These are phyloP conservation scores for Crithidia fasciculata DNA, from an alignment of 208 protist species.

Conservation along the genomic window DNA sequence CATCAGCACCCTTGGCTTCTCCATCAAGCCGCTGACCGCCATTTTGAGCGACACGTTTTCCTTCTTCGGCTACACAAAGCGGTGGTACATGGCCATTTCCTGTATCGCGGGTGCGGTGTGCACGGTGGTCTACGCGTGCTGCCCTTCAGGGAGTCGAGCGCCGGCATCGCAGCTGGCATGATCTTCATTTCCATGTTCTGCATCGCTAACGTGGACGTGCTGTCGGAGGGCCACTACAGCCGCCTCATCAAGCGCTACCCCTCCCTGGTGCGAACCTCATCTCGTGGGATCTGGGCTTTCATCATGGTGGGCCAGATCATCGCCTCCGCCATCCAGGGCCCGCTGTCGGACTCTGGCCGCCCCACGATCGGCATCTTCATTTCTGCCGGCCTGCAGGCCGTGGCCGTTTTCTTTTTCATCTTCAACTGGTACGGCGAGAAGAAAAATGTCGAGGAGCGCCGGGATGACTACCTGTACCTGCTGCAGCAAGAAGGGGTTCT, in stretches of 20 bases:
- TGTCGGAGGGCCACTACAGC: conserved; percentile 55
- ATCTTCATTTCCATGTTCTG: conserved; percentile 44
- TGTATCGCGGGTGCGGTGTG: conserved; percentile 32
- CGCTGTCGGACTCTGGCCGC: conserved; percentile 34
- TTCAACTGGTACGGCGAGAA: conserved; percentile 57
- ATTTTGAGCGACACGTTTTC: conserved; percentile 45
- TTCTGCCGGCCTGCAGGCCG: conserved; percentile 29
- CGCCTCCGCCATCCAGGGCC: conserved; percentile 38
- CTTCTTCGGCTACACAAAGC: conserved; percentile 54
- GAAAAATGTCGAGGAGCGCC: conserved; percentile 29
- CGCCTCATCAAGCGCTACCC: conserved; percentile 39
- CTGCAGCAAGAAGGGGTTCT: conserved; percentile 6
- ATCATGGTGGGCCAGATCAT: conserved; percentile 37
- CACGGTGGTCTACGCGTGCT: conserved; percentile 40
- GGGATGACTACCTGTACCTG: conserved; percentile 28
- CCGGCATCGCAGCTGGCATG: conserved; percentile 25
- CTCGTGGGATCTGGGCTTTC: conserved; percentile 43
- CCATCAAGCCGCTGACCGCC: conserved; percentile 48
- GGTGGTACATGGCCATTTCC: conserved; percentile 46
- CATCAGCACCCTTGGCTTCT: conserved; percentile 47
- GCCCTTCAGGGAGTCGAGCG: conserved; percentile 32
- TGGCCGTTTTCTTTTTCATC: conserved; percentile 36
- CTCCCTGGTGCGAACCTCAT: conserved; percentile 34
- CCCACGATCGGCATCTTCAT: conserved; percentile 39
- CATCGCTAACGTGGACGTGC: conserved; percentile 50